Evolutionary conservation across 768 basidiomycete genomes (phyloP).

Genomic region (Boletus rex-veris): DNA sequence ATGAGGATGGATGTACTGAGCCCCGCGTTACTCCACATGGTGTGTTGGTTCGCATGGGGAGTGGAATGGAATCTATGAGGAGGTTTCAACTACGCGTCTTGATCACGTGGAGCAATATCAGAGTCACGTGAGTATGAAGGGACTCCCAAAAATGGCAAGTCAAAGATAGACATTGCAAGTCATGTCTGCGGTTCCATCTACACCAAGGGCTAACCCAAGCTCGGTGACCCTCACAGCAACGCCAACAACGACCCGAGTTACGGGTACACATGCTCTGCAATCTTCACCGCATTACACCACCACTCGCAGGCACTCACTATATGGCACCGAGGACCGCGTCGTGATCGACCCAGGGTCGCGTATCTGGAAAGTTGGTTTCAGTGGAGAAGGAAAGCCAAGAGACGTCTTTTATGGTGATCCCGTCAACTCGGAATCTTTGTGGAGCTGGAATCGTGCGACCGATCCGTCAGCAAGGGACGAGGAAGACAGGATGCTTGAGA

Average conservation of each 20-base stretch:
- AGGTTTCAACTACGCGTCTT: conserved; percentile 14
- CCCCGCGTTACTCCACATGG: conserved; percentile 28
- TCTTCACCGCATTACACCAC: conserved; percentile 83
- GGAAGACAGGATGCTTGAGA: conserved; percentile 68
- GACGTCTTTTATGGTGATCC: conserved; percentile 72
- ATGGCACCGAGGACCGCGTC: conserved; percentile 94
- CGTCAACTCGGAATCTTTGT: conserved; percentile 45
- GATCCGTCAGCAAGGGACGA: conserved; percentile 61
- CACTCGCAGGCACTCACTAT: conserved; percentile 86
- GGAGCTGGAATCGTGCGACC: conserved; percentile 56
- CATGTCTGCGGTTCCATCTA: conserved; percentile 36
- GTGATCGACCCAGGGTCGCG: conserved; percentile 93
- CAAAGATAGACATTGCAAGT: neutral
- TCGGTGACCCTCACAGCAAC: conserved; percentile 40
- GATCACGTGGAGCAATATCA: conserved; percentile 20
- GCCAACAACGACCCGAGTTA: conserved; percentile 53
- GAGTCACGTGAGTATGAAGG: conserved; percentile 4
- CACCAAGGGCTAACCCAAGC: conserved; percentile 27
- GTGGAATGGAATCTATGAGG: neutral
- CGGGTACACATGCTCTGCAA: conserved; percentile 49
- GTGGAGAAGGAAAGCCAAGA: conserved; percentile 88
- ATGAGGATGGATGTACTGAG: conserved; percentile 27
- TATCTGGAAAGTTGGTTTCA: conserved; percentile 97
- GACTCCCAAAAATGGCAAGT: neutral
- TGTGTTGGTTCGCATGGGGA: neutral